A percentile compares a stretch with the other conserved stretches of the same genome.
Evolutionary conservation across 257 asterid genomes (phyloP).

Genomic region (Craterostigma plantagineum): DNA sequence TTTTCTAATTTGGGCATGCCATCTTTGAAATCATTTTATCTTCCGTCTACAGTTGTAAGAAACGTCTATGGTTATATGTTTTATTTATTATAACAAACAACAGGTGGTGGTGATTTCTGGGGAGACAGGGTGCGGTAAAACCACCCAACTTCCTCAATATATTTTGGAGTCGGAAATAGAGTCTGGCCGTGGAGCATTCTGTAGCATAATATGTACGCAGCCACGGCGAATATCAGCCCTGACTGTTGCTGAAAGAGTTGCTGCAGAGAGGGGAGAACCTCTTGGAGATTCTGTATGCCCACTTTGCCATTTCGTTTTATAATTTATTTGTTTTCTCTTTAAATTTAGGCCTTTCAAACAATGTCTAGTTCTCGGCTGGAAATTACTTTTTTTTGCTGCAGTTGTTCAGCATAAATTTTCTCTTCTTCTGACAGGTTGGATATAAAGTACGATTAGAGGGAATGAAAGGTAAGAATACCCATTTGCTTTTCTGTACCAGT

Average conservation of each 20-base stretch:
- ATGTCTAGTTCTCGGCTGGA: conserved; percentile 11
- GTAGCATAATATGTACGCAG: conserved; percentile 93
- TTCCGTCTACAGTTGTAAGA: background rate
- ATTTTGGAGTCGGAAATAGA: conserved; percentile 88
- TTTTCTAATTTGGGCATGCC: too few species aligned
- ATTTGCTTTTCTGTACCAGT: conserved; percentile 88
- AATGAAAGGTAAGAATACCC: conserved; percentile 87
- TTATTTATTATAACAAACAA: conserved; percentile 12
- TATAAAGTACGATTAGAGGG: conserved; percentile 96
- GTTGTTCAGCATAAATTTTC: background rate
- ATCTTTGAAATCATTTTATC: too few species aligned
- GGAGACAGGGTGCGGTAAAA: conserved; percentile 99
- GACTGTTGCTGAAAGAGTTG: conserved; percentile 90
- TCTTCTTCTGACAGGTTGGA: conserved; percentile 57
- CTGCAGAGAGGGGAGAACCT: conserved; percentile 94
- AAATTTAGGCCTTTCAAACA: background rate
- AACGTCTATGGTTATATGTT: background rate
- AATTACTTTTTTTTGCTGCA: conserved; percentile 15
- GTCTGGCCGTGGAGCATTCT: conserved; percentile 98
- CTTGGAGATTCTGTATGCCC: conserved; percentile 88
- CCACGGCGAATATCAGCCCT: conserved; percentile 97
- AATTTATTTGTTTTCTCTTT: conserved; percentile 1
- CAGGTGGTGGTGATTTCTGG: conserved; percentile 97
- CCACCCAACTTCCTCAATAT: conserved; percentile 96
- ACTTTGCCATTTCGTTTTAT: conserved; percentile 16